Conservation (phyloP, 1,139 yeast genomes). For the Suhomyces taliae region DNA sequence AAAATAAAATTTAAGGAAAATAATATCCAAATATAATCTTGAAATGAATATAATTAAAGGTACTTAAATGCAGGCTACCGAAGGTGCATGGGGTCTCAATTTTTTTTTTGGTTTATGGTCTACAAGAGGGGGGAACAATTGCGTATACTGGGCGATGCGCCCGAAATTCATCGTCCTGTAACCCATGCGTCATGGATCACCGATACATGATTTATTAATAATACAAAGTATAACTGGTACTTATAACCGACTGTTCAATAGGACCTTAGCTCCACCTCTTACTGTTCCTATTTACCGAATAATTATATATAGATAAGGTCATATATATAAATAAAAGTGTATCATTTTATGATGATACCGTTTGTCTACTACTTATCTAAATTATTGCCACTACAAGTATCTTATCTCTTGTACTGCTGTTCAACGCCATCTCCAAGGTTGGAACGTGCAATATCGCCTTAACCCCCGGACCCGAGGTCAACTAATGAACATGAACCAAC, state of each 20-base stretch:
- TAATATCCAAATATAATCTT: conserved; percentile 2
- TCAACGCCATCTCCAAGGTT: background rate
- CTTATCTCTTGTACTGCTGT: no score
- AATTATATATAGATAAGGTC: no score
- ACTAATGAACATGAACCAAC: no score
- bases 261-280: background rate
- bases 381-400: no score
- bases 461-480: background rate
- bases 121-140: background rate
- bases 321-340: no score
- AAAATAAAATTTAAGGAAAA: background rate
- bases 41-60: conserved; percentile 4
- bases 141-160: background rate
- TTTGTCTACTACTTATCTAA: no score
- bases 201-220: background rate
- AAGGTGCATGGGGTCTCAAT: background rate
- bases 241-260: background rate
- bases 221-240: background rate
- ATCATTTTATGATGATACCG: no score
- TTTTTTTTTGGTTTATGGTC: background rate
- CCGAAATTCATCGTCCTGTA: background rate
- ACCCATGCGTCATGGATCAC: background rate
- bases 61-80: conserved; percentile 2
- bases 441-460: background rate
- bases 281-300: no score